Base-by-base conservation (phyloP, 768 basidiomycete species). In the Amanita inopinata region DNA sequence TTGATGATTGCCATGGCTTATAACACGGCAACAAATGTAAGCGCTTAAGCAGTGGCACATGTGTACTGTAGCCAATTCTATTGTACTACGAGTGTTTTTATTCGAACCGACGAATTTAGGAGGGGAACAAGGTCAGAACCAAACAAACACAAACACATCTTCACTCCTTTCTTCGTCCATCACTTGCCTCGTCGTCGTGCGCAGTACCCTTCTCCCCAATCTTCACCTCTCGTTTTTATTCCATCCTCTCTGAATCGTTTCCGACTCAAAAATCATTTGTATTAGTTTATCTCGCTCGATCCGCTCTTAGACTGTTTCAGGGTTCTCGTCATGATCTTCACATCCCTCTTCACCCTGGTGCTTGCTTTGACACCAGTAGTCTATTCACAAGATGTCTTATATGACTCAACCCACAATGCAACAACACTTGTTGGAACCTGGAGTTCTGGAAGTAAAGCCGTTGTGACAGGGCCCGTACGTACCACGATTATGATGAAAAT, bases 401-500 rank as follows among this genome's bases (percentile, higher is more conserved):
- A 63, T 54, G 58, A 73, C 53, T 0, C 54, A 1, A 53, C 41
- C 0, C 79, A 83, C 56, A 93, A 93, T 57, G 66, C 74, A 2
- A 89, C 89, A 0, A 36, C 63, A 42, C 64, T 97, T 38, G 49
- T 55, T 22, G 94, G 94, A 0, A 92, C 91, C 8, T 98, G 94
- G 94, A 73, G 73, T 37, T 81, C 88, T 27, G 89, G 89, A 14
- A 79, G 76, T 53, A 69, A 72, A 51, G 67, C 71, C 22, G 92
- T 98, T 20, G 14, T 70, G 14, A 94, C 94, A 5, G 94, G 94
- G 20, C 9, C 78, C 7, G 93, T 94, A 53, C 65, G 91, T 81
- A 3, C 14, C 34, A 5, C 4, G 43, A 23, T 14, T 24, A 4
- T 40, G n/a, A n/a, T n/a, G n/a, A n/a, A 28, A 30, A 45, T 45